phyloP scores from a whole-genome alignment of 2,329 filamentous ascomycete genomes.

The Fusarium hostae region DNA sequence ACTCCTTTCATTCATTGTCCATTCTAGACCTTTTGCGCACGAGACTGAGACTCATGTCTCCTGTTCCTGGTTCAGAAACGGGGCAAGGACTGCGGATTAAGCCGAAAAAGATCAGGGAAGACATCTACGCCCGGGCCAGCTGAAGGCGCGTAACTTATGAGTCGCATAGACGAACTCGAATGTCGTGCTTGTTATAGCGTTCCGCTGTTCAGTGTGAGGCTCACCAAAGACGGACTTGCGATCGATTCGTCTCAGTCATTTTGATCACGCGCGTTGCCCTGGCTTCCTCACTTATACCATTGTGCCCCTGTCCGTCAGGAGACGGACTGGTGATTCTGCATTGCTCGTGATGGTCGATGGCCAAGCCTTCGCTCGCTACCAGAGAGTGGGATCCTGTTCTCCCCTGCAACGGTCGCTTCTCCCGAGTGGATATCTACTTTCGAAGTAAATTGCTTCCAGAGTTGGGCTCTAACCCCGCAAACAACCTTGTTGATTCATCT shows the following conservation, averaged over 20 bases:
- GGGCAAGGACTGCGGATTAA: constrained; percentile 16
- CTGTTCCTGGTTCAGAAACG: constrained; percentile 15
- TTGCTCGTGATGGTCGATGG: constrained; percentile 9
- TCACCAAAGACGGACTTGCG: not conserved
- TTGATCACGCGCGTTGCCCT: constrained; percentile 20
- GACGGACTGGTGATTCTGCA: constrained; percentile 23
- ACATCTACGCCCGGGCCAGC: constrained; percentile 22
- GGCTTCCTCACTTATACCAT: constrained; percentile 9
- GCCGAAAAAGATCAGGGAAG: constrained; percentile 24
- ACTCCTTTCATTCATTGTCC: not conserved
- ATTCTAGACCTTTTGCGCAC: constrained; percentile 11
- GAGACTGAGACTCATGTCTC: constrained; percentile 27
- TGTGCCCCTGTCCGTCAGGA: constrained; percentile 22
- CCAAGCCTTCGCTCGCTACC: constrained; percentile 26
- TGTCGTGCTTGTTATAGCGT: constrained; percentile 23
- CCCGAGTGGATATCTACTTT: constrained; percentile 23
- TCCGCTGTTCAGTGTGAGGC: constrained; percentile 15
- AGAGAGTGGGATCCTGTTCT: constrained; percentile 12
- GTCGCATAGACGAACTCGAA: constrained; percentile 16
- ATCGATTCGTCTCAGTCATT: constrained; percentile 17
- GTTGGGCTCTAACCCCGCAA: constrained; percentile 33
- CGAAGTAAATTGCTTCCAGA: constrained; percentile 28
- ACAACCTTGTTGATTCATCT: constrained; percentile 32
- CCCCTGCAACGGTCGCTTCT: constrained; percentile 26
- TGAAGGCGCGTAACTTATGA: constrained; percentile 7